phyloP scores from a whole-genome alignment of 208 protist genomes.

The Sergeia podlipaevii region DNA sequence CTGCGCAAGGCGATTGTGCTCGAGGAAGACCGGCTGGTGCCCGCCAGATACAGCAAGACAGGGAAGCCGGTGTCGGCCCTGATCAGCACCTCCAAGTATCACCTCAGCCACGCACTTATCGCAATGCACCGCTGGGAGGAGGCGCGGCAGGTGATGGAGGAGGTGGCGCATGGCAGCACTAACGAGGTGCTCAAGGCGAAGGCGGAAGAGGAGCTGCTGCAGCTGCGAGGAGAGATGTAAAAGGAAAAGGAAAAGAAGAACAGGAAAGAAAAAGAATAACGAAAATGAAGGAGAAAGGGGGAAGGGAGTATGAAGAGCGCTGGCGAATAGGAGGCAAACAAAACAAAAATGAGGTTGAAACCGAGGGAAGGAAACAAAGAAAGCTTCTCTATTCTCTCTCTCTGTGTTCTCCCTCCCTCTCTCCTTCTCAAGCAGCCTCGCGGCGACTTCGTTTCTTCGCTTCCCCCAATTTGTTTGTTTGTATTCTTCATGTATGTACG shows the following conservation, averaged over 20 bases:
- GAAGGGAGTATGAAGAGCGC: too few relatives aligned
- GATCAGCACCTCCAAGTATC: slow-evolving; percentile 35
- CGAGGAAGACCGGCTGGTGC: slow-evolving; percentile 10
- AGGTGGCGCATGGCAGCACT: slow-evolving; percentile 22
- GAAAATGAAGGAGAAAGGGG: too few relatives aligned
- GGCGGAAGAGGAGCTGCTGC: slow-evolving; percentile 67
- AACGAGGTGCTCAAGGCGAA: slow-evolving; percentile 63
- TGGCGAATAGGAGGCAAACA: too few relatives aligned
- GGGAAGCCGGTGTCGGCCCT: neutral
- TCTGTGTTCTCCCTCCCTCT: too few relatives aligned
- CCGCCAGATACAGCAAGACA: neutral
- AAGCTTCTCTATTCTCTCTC: too few relatives aligned
- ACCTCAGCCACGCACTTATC: slow-evolving; percentile 63
- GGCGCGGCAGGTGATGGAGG: slow-evolving; percentile 42
- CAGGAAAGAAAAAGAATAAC: too few relatives aligned
- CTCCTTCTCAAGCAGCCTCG: too few relatives aligned
- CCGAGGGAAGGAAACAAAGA: too few relatives aligned
- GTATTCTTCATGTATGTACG: too few relatives aligned
- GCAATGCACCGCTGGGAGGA: slow-evolving; percentile 33
- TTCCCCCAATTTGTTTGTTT: too few relatives aligned
- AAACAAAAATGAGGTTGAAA: too few relatives aligned
- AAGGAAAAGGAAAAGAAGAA: slow-evolving; percentile 7
- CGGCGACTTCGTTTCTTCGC: too few relatives aligned
- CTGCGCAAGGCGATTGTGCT: slow-evolving; percentile 50
- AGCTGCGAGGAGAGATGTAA: slow-evolving; percentile 14